These are phyloP conservation scores for Pestalotiopsis sp. DNA, from an alignment of 2,329 filamentous ascomycete species.

Conservation along the genomic window DNA sequence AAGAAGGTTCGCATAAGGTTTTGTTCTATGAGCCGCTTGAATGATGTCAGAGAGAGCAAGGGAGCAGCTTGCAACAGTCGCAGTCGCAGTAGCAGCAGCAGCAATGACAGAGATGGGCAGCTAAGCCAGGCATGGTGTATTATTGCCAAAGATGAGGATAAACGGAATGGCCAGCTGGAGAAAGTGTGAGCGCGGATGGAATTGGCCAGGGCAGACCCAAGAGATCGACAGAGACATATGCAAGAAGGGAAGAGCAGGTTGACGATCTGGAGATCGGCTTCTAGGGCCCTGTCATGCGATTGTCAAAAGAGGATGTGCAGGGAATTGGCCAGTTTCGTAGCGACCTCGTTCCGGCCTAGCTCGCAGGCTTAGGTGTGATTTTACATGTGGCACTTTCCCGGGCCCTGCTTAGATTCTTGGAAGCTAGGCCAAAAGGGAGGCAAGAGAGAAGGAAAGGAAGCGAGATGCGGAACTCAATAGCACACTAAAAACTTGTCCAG, in stretches of 20 bases:
- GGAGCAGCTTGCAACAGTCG: background rate
- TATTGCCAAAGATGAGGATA: constrained; percentile 11
- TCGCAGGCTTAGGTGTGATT: background rate
- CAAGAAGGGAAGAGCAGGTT: constrained; percentile 9
- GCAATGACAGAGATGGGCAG: background rate
- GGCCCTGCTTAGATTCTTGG: background rate
- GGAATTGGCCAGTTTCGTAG: background rate
- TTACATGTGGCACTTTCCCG: background rate
- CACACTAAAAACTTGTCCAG: background rate
- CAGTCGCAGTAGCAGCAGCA: background rate
- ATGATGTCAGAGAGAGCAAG: constrained; percentile 12
- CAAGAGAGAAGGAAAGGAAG: background rate
- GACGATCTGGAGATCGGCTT: constrained; percentile 14
- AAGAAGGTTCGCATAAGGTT: background rate
- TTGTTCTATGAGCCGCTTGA: background rate
- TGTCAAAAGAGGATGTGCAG: constrained; percentile 11
- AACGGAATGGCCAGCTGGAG: constrained; percentile 8
- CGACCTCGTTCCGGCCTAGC: background rate
- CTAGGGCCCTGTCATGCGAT: constrained; percentile 12
- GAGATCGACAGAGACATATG: constrained; percentile 10
- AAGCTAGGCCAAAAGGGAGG: background rate
- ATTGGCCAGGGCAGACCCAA: background rate
- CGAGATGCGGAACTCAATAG: background rate
- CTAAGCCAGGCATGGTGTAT: background rate
- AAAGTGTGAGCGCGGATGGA: background rate